Percentiles rank a stretch among this genome's conserved stretches.
phyloP scores from a whole-genome alignment of 1,284 basidiomycete species.

The Volvariella surrecta region DNA sequence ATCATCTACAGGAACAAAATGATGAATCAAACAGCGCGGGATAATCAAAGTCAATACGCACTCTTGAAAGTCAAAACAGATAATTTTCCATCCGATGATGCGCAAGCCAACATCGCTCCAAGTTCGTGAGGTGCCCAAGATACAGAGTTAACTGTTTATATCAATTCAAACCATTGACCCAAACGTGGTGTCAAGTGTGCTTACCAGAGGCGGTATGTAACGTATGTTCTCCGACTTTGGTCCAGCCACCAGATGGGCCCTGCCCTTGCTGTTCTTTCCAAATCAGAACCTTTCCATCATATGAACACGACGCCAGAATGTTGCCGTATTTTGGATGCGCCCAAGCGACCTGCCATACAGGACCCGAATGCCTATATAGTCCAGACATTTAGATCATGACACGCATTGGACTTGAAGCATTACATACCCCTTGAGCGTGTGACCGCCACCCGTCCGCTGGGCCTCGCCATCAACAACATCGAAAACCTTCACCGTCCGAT shows the following conservation, averaged over 20 bases:
- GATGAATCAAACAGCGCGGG: background rate
- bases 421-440: slow-evolving; percentile 80
- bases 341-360: slow-evolving; percentile 99
- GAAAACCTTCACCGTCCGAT: slow-evolving; percentile 93
- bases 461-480: slow-evolving; percentile 86
- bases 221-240: slow-evolving; percentile 94
- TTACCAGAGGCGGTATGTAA: slow-evolving; percentile 89
- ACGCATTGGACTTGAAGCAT: slow-evolving; percentile 2
- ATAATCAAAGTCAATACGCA: slow-evolving; percentile 28
- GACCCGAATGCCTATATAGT: slow-evolving; percentile 78
- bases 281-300: slow-evolving; percentile 96
- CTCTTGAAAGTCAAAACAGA: slow-evolving; percentile 97
- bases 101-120: slow-evolving; percentile 94
- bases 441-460: slow-evolving; percentile 52
- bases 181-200: slow-evolving; percentile 12
- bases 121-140: slow-evolving; percentile 98
- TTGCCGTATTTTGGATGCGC: slow-evolving; percentile 95
- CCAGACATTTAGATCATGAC: background rate
- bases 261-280: slow-evolving; percentile 85
- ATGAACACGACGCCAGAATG: slow-evolving; percentile 95
- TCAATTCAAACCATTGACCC: slow-evolving; percentile 3
- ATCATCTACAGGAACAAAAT: slow-evolving; percentile 55
- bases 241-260: slow-evolving; percentile 63
- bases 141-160: slow-evolving; percentile 80
- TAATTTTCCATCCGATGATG: slow-evolving; percentile 96